Evolutionary conservation across 139 green algal genomes (phyloP).

Genomic region (Chlorella sp.): DNA sequence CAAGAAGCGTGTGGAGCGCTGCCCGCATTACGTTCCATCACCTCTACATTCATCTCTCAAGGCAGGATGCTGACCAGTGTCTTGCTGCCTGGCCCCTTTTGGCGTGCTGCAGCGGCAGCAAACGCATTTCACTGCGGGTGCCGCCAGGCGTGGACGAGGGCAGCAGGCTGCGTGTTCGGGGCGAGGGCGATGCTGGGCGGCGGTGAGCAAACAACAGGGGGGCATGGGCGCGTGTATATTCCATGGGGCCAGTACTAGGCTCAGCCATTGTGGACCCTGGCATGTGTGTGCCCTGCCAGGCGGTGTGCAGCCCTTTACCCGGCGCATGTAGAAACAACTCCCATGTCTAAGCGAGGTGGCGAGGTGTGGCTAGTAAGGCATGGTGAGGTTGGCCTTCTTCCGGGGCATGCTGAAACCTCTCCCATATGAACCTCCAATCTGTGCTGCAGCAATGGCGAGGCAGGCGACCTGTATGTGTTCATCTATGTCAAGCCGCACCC

Average conservation of each 20-base stretch:
- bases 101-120: conserved; percentile 59
- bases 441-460: conserved; percentile 65
- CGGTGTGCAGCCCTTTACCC: too few relatives aligned
- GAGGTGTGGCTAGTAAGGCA: too few relatives aligned
- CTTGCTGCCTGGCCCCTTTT: neutral
- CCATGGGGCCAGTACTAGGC: neutral
- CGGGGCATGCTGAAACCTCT: neutral
- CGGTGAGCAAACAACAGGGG: conserved; percentile 20
- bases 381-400: neutral
- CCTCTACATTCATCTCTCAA: too few relatives aligned
- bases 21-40: too few relatives aligned
- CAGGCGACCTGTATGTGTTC: conserved; percentile 97
- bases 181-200: conserved; percentile 78
- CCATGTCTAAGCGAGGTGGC: too few relatives aligned
- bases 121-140: conserved; percentile 90
- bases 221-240: neutral
- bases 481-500: conserved; percentile 86
- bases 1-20: too few relatives aligned
- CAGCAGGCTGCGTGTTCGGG: conserved; percentile 88
- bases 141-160: conserved; percentile 92
- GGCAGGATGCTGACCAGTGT: too few relatives aligned
- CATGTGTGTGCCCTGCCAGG: too few relatives aligned
- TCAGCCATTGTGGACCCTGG: too few relatives aligned
- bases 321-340: too few relatives aligned
- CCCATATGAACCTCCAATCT: neutral